Evolutionary conservation across 2,329 filamentous ascomycete genomes (phyloP).

Genomic region (Colletotrichum godetiae): DNA sequence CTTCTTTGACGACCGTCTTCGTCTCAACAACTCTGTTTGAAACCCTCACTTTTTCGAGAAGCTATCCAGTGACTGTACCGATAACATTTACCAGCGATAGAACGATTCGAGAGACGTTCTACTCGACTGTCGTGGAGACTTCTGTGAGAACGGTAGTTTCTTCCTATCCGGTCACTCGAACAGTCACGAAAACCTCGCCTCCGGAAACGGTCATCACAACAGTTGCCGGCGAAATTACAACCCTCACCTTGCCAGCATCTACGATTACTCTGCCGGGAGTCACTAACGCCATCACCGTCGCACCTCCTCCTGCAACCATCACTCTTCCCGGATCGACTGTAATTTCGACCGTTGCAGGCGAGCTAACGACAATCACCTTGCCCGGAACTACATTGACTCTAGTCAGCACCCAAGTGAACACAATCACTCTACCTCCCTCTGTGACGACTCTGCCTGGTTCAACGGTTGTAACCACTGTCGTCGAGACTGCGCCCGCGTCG

Average conservation of each 20-base stretch:
- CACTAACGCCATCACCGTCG: not conserved
- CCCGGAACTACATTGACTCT: conserved; percentile 31
- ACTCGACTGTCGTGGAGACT: conserved; percentile 15
- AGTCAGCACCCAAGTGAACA: conserved; percentile 7
- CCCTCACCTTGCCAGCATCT: conserved; percentile 23
- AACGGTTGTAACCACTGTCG: conserved; percentile 48
- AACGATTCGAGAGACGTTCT: conserved; percentile 23
- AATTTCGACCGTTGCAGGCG: conserved; percentile 41
- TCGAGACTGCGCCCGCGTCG: conserved; percentile 41
- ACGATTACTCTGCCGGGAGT: too few relatives aligned
- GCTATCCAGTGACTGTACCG: conserved; percentile 36
- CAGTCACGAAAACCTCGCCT: too few relatives aligned
- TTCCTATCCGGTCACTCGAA: too few relatives aligned
- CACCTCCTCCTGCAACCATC: conserved; percentile 11
- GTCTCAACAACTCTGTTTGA: conserved; percentile 28
- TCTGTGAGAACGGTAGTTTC: conserved; percentile 17
- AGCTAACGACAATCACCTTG: conserved; percentile 24
- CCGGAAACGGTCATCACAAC: conserved; percentile 31
- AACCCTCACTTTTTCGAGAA: conserved; percentile 35
- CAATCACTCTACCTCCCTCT: conserved; percentile 36
- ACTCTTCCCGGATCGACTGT: conserved; percentile 33
- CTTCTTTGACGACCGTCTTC: conserved; percentile 23
- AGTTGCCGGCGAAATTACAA: conserved; percentile 39
- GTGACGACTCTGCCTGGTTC: conserved; percentile 41
- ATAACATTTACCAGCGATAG: conserved; percentile 35